phyloP scores from a whole-genome alignment of 306 rosid species.

The Fagus crenata region DNA sequence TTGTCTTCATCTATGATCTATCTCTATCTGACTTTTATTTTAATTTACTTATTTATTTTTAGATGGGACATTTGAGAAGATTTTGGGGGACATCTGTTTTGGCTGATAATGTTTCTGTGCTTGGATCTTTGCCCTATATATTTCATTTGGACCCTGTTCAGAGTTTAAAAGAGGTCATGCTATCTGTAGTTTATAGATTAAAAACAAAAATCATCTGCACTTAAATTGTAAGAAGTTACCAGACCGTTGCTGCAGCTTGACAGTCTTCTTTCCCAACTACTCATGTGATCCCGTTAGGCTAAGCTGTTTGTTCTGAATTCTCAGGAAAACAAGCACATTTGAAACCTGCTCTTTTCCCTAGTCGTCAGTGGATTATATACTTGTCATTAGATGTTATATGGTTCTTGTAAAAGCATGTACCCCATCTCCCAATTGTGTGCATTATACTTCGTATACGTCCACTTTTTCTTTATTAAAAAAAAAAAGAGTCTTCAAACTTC shows the following conservation, averaged over 20 bases:
- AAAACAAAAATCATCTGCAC: not conserved
- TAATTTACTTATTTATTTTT: not conserved
- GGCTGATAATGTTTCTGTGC: not conserved
- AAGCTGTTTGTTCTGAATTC: not conserved
- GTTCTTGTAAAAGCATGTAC: not conserved
- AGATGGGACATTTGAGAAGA: not conserved
- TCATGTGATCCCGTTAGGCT: not conserved
- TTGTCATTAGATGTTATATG: not conserved
- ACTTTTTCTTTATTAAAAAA: constrained; percentile 13
- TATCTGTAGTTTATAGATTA: not conserved
- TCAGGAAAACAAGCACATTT: not conserved
- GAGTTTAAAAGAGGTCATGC: constrained; percentile 4
- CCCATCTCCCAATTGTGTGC: not conserved
- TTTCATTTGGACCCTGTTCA: not conserved
- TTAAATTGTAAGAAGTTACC: not conserved
- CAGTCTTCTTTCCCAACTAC: not conserved
- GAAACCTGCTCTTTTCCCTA: not conserved
- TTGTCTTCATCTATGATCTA: not conserved
- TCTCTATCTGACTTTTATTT: not conserved
- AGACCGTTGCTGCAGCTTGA: not conserved
- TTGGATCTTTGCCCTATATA: not conserved
- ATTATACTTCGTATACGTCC: not conserved
- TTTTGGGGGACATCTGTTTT: not conserved
- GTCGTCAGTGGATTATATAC: not conserved
- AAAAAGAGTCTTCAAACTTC: constrained; percentile 3